Base-by-base conservation (phyloP, 371 early-diverging fungal genomes). In the Mucor velutinosus region DNA sequence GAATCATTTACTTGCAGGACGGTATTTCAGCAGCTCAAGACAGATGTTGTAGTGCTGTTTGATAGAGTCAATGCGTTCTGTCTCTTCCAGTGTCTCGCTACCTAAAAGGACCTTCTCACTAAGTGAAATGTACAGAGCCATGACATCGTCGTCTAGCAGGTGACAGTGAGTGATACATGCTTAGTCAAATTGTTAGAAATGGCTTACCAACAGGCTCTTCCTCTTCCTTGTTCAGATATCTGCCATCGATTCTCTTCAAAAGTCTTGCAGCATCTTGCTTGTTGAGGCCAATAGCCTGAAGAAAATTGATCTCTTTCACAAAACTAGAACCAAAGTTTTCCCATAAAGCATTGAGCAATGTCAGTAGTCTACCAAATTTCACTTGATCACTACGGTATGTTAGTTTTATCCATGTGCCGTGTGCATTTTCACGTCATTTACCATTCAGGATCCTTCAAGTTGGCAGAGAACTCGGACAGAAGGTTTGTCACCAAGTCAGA, bases 271-370 rank as follows among this genome's bases (percentile, higher is more conserved):
- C 19, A 1, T 35, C 23, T 7, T 47, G 35, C 33, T 70, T 61
- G 33, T 41, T 33, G 5, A 70, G 25, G 7, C 59, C 57, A 30
- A 74, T 47, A 1, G 53, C n/a, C 41, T 60, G 33, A 4, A 32
- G 11, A 30, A 70, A 57, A 51, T 67, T 30, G 29, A 55, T 32
- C 12, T 67, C 62, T 4, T 58, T 27, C 23, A 67, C 75, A 63
- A 75, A 78, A 21, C 59, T 64, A 11, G n/a, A 37, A n/a, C 58
- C 51, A 56, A 68, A 72, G 45, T 75, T 70, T 14, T 73, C 66
- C 75, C 76, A 81, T 32, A 78, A 49, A 1, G 78, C 59, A 27
- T 76, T 63, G 5, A 81, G 41, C 19, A 81, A 60, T n/a, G 71
- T 70, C 21, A 70, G 23, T 3, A 65, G 27, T 39, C 71, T 61